Base-by-base conservation (phyloP, 495 filamentous ascomycete genomes). In the Hypoxylon fuscum region DNA sequence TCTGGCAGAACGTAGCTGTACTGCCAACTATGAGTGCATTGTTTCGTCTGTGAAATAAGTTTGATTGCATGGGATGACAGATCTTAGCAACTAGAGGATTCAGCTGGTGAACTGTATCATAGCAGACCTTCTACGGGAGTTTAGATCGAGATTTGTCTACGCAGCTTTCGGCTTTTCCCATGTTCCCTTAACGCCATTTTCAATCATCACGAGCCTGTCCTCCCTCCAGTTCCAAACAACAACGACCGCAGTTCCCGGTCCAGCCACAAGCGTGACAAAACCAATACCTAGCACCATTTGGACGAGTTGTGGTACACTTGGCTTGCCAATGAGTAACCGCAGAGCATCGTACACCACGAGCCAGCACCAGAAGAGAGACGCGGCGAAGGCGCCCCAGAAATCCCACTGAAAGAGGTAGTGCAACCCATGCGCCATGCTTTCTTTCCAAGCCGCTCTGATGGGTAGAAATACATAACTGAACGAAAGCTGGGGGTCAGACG, bases 211-310 rank as follows among this genome's bases (percentile, higher is more conserved):
- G 10, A 73, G 68, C 27, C 53, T 50, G 8, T 74, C 69, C 47
- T 79, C 76, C 53, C 75, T 69, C 72, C 73, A 74, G 25, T 47
- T 50, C 73, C 72, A 76, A 41, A 71, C 68, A 37, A 53, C 29
- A 15, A 62, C 64, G 38, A 70, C 43, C 46, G 59, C 57, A n/a
- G 65, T 63, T 29, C 73, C 77, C 22, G 71, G 72, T 0, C 74
- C 71, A 40, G 55, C 43, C 12, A 66, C 43, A 14, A 72, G 1
- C 11, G 64, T 58, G 12, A 43, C 34, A 9, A 55, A 47, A 10
- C 3, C 65, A 53, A 71, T 45, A 3, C 59, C 48, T 4, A 55
- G 37, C 11, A 64, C 27, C 47, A 61, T 45, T 47, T 64, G 43
- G 7, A 66, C 20, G 34, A 66, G 46, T 18, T 59, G 23, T 15